phyloP scores from a whole-genome alignment of 768 basidiomycete genomes.

The Lactarius akahatsu region DNA sequence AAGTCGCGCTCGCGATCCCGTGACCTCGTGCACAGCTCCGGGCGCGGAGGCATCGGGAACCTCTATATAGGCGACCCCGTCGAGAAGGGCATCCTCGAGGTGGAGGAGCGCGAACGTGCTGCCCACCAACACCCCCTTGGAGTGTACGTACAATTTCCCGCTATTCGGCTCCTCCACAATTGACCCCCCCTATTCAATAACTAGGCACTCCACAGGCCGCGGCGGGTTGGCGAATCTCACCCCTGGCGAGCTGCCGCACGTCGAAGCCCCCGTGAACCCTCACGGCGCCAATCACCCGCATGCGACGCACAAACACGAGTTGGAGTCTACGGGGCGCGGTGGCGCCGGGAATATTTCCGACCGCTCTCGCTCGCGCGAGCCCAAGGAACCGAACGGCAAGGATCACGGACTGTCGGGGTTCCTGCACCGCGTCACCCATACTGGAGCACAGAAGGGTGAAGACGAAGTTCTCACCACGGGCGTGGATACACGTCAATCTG shows the following conservation, averaged over 20 bases:
- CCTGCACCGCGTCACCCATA: conserved; percentile 21
- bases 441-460: not conserved
- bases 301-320: conserved; percentile 29
- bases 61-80: conserved; percentile 38
- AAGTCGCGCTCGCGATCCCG: conserved; percentile 50
- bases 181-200: not conserved
- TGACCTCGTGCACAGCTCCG: conserved; percentile 49
- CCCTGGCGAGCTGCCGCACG: conserved; percentile 29
- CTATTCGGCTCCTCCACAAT: not conserved
- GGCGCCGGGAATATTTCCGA: conserved; percentile 56
- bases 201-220: conserved; percentile 65
- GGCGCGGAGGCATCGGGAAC: conserved; percentile 67
- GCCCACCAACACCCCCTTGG: conserved; percentile 33
- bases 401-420: conserved; percentile 23
- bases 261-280: conserved; percentile 28
- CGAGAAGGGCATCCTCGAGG: conserved; percentile 34
- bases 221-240: conserved; percentile 67
- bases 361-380: conserved; percentile 39
- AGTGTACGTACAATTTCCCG: conserved; percentile 39
- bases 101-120: conserved; percentile 40
- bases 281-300: conserved; percentile 12
- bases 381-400: not conserved
- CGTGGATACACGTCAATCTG: conserved; percentile 1
- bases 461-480: not conserved
- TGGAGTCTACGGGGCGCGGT: conserved; percentile 54